phyloP scores from a whole-genome alignment of 345 rosid genomes.

The Excoecaria agallocha region DNA sequence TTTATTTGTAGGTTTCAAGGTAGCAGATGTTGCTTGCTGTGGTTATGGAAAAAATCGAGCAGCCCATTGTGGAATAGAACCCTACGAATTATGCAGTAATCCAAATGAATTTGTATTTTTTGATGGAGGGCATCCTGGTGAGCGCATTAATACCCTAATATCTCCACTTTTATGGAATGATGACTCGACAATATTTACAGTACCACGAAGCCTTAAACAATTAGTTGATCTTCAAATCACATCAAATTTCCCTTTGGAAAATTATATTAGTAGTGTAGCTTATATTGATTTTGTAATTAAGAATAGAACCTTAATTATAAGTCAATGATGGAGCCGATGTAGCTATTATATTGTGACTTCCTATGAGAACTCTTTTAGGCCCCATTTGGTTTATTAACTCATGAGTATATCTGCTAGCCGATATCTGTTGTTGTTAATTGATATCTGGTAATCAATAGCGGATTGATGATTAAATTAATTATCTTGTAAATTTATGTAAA shows the following conservation, averaged over 20 bases:
- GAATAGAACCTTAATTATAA: too few species aligned
- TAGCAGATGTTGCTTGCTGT: neutral
- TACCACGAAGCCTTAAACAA: neutral
- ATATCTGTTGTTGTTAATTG: too few species aligned
- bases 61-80: neutral
- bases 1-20: neutral
- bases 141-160: neutral
- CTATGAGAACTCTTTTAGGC: too few species aligned
- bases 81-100: conserved; percentile 7
- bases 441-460: too few species aligned
- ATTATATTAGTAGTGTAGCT: neutral
- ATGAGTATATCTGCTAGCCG: too few species aligned
- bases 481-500: too few species aligned
- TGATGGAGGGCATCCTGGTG: conserved; percentile 21
- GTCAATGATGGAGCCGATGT: too few species aligned
- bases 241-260: neutral
- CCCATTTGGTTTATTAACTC: too few species aligned
- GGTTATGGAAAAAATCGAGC: neutral
- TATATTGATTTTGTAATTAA: too few species aligned
- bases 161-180: neutral
- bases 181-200: neutral
- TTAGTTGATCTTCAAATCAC: neutral
- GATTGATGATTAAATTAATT: too few species aligned
- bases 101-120: conserved; percentile 16
- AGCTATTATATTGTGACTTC: too few species aligned